phyloP scores from a whole-genome alignment of 164 flowering plant species.

The Liquidambar formosana region DNA sequence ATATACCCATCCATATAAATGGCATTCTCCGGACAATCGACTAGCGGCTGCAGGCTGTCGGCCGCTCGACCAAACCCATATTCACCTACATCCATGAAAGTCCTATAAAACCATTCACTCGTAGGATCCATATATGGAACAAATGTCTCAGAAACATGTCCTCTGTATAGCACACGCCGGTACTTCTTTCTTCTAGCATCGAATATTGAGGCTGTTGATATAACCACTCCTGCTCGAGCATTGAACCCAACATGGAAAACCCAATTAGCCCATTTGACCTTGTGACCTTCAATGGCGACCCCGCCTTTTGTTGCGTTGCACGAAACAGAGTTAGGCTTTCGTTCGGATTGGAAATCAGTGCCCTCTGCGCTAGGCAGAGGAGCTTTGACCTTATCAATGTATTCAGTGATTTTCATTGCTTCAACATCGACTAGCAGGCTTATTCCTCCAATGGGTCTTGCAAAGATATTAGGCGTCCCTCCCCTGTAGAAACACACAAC shows the following conservation, averaged over 20 bases:
- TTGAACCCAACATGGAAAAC: constrained; percentile 47
- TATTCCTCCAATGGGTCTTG: constrained; percentile 62
- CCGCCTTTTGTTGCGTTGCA: constrained; percentile 16
- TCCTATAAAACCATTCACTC: constrained; percentile 48
- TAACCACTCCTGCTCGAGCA: constrained; percentile 46
- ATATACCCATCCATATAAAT: constrained; percentile 39
- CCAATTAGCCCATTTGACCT: constrained; percentile 56
- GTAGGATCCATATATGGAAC: constrained; percentile 69
- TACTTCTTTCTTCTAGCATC: constrained; percentile 24
- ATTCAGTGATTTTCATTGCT: constrained; percentile 28
- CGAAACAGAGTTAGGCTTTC: constrained; percentile 5
- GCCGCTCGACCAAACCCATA: constrained; percentile 55
- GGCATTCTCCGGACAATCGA: constrained; percentile 51
- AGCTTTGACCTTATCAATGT: constrained; percentile 27
- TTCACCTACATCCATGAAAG: constrained; percentile 57
- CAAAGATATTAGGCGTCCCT: constrained; percentile 44
- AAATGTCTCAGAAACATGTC: constrained; percentile 55
- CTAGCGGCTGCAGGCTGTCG: constrained; percentile 27
- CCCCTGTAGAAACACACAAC: constrained; percentile 38
- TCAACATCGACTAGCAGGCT: constrained; percentile 48
- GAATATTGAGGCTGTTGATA: constrained; percentile 47
- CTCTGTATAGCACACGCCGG: constrained; percentile 51
- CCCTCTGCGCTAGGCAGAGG: constrained; percentile 52
- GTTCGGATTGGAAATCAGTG: constrained; percentile 29
- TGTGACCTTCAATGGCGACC: constrained; percentile 26